Percentiles rank a stretch among this genome's conserved stretches.
These are phyloP conservation scores for Trichoderma sp. DNA, from an alignment of 2,329 filamentous ascomycete species.

Conservation along the genomic window DNA sequence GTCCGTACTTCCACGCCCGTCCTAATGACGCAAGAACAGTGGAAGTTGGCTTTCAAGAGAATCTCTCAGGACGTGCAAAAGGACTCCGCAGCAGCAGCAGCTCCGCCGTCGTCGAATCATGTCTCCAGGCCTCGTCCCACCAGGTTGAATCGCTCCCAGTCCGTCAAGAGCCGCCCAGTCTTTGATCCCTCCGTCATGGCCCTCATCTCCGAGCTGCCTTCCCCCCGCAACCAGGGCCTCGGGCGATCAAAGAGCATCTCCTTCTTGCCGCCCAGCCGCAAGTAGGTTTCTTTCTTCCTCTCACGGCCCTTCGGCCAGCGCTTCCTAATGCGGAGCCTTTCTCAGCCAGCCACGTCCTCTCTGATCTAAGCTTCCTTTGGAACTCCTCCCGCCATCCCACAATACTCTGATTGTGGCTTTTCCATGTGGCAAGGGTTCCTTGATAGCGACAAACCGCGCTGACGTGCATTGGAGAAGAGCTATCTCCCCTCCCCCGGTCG, in stretches of 20 bases:
- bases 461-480: not conserved
- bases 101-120: not conserved
- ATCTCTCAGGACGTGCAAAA: not conserved
- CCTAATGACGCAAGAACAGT: conserved; percentile 18
- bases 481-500: not conserved
- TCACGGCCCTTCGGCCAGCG: not conserved
- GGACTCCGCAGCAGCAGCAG: not conserved
- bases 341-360: conserved; percentile 11
- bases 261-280: not conserved
- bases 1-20: conserved; percentile 1
- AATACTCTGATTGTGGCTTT: not conserved
- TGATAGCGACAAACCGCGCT: not conserved
- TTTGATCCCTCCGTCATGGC: conserved; percentile 18
- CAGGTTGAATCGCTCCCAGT: conserved; percentile 4
- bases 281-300: not conserved
- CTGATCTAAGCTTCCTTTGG: not conserved
- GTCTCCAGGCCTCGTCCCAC: not conserved
- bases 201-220: conserved; percentile 11
- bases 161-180: conserved; percentile 9
- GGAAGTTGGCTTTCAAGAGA: conserved; percentile 11
- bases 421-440: not conserved
- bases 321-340: not conserved
- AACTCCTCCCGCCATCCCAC: not conserved
- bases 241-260: conserved; percentile 14
- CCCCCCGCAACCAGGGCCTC: not conserved